Base-by-base conservation (phyloP, 1,284 basidiomycete genomes). In the Leccinum solheimii region DNA sequence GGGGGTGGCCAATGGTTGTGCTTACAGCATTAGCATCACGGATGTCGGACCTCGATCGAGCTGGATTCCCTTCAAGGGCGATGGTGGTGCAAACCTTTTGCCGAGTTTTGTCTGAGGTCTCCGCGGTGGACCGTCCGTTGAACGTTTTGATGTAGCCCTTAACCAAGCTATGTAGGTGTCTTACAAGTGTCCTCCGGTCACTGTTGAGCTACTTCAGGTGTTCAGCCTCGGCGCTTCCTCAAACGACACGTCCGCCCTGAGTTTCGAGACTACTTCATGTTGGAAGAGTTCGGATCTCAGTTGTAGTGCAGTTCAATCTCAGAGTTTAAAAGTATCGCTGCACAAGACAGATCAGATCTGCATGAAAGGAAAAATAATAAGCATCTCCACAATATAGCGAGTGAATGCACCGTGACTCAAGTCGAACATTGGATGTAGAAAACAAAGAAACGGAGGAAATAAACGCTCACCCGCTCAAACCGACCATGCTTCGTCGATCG, bases 401-500 rank as follows among this genome's bases (percentile, higher is more conserved):
- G 27, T 30, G 27, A 30, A 30, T 30, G 27, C 27, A 30, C 8
- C 27, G 27, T 27, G 27, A 30, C 27, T 45, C 10, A 45, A 19
- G 43, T 21, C 19, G 43, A 48, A 48, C 0, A 0, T 48, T 48
- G 45, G 11, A 48, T 23, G 21, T 7, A 23, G 45, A 48, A 48
- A 13, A 48, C 3, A 30, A 10, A 27, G 11, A 43, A 19, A 10
- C 0, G 27, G 27, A 30, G 27, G 27, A 30, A 30, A 30, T 30
- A 6, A 21, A 21, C 7, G 21, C 90, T 71, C 71, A 95, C 91
- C 88, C 86, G 72, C 90, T 93, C 61, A 96, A 77, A 0, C 92
- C 94, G 27, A 95, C 94, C 14, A 95, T 87, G 69, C 90, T 84
- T 86, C 1, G 84, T 85, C n/a, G 95, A 94, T 38, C 98, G 78